Evolutionary conservation across 345 rosid species (phyloP).

Genomic region (Pseudoturritis turrita): DNA sequence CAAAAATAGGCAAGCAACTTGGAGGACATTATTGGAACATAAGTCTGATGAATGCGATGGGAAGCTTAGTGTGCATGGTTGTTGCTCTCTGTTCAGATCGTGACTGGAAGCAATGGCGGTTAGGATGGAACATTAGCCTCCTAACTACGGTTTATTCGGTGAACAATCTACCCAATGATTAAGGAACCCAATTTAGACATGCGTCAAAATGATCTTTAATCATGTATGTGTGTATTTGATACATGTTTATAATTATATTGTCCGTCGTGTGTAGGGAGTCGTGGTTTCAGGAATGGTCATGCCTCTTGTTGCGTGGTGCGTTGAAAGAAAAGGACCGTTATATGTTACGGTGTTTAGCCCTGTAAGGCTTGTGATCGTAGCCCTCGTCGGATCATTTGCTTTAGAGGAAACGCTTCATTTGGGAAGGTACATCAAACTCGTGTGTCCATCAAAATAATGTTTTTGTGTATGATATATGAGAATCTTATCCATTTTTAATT

Average conservation of each 20-base stretch:
- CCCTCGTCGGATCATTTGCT: constrained; percentile 26
- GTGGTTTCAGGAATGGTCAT: constrained; percentile 25
- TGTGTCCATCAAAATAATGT: neutral
- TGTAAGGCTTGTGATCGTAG: constrained; percentile 22
- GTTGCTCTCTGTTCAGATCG: constrained; percentile 18
- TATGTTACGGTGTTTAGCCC: constrained; percentile 26
- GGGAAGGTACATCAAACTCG: constrained; percentile 24
- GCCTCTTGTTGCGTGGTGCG: constrained; percentile 25
- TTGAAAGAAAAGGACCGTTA: constrained; percentile 23
- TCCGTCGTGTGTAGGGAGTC: constrained; percentile 16
- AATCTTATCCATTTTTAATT: neutral
- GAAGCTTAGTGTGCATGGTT: constrained; percentile 10
- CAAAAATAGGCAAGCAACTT: constrained; percentile 20
- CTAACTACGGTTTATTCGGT: constrained; percentile 24
- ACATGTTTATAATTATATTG: neutral
- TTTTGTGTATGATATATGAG: neutral
- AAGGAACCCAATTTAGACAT: neutral
- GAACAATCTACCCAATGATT: neutral
- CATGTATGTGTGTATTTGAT: neutral
- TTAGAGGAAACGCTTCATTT: constrained; percentile 27
- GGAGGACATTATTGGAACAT: constrained; percentile 30
- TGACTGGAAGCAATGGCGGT: constrained; percentile 29
- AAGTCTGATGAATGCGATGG: constrained; percentile 26
- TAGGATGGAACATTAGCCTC: constrained; percentile 30
- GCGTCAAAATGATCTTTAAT: too few relatives aligned